Evolutionary conservation across 345 rosid genomes (phyloP), one percentile per base, ranked within the genome.

Genomic region (Dovyalis caffra): DNA sequence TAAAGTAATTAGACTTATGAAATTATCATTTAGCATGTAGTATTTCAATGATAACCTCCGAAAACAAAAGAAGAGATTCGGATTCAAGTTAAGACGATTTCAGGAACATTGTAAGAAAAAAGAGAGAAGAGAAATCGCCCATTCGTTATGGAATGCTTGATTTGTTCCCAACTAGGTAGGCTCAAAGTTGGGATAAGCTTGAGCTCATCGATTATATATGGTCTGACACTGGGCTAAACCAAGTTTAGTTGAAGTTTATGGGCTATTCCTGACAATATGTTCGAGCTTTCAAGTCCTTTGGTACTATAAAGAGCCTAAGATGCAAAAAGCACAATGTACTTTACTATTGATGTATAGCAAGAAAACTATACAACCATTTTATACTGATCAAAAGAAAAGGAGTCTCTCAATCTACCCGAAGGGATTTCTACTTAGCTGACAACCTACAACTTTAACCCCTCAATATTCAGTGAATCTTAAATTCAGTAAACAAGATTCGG

Each of bases 401-500:
- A 20, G n/a, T 21, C 21, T 47, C 53, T 47, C 53, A 47, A 47
- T 21, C n/a, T 18, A 15, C n/a, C 10, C n/a, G 57, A 18, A 21
- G 23, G 57, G 56, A n/a, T 49, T 49, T 49, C 25, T n/a, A 1
- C 18, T 66, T 16, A 28, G 60, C 25, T 69, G 43, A 18, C 2
- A n/a, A 57, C 47, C 47, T 40, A 12, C 3, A 43, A 43, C 15
- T 12, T 43, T 15, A 3, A 43, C 20, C 20, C 6, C 58, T 75
- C n/a, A n/a, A n/a, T n/a, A n/a, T n/a, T n/a, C n/a, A n/a, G n/a
- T n/a, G n/a, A n/a, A n/a, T n/a, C 43, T 38, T 25, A 31, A 8
- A 14, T 64, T 73, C 47, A 8, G 33, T 6, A 14, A 64, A 33
- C 70, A 53, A 66, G 65, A 74, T 66, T 74, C 56, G 34, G 77